Evolutionary conservation across 2,329 filamentous ascomycete genomes (phyloP).

Genomic region (Ophiosphaerella korrae): DNA sequence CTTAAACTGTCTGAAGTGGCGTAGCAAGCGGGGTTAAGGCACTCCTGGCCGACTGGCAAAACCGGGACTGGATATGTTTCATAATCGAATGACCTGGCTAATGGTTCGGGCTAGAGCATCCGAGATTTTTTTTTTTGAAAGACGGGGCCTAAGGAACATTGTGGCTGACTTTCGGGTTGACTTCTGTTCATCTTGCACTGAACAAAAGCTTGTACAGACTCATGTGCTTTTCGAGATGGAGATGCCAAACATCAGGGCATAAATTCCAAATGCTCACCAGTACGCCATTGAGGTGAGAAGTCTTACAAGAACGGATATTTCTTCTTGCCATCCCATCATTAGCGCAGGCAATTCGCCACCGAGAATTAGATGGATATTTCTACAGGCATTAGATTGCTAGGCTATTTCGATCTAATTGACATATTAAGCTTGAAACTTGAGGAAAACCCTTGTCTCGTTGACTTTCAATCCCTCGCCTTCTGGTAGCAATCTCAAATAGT

Average conservation of each 20-base stretch:
- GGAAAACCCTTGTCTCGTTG: slow-evolving; percentile 20
- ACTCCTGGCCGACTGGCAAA: slow-evolving; percentile 4
- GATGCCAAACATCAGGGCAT: background rate
- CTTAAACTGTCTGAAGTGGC: slow-evolving; percentile 10
- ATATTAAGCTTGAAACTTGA: slow-evolving; percentile 12
- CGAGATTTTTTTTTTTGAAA: background rate
- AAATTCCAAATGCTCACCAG: background rate
- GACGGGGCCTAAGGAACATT: background rate
- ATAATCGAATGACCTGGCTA: background rate
- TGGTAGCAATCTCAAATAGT: slow-evolving; percentile 18
- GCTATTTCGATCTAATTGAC: background rate
- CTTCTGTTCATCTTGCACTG: background rate
- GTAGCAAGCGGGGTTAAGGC: background rate
- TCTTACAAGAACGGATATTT: too few species aligned
- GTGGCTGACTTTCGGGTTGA: background rate
- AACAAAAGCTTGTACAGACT: background rate
- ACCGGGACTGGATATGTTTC: slow-evolving; percentile 6
- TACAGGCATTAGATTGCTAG: background rate
- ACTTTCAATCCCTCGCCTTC: slow-evolving; percentile 11
- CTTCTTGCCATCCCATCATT: too few species aligned
- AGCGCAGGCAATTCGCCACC: too few species aligned
- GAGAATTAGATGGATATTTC: background rate
- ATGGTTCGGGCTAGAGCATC: background rate
- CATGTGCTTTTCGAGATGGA: background rate
- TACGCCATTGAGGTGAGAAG: too few species aligned